Evolutionary conservation across 805 yeast genomes (phyloP), one percentile per base, ranked within the genome.

Genomic region (Candida anglica): DNA sequence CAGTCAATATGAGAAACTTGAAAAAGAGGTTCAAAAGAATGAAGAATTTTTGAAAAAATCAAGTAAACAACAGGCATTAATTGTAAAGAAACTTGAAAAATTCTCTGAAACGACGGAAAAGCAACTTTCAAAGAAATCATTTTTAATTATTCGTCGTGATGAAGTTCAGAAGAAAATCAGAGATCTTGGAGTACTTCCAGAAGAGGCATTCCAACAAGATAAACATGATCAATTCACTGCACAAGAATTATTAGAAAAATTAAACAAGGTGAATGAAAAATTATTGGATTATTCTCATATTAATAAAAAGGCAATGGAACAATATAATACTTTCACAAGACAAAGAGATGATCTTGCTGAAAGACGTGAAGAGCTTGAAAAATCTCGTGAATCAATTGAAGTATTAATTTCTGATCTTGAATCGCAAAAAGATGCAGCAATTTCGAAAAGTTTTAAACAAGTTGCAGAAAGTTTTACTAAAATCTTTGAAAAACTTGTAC

Each of bases 251-350:
- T 56, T 85, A 31, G 47, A 55, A 11, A 63, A 70, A 34, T 65
- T 87, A 39, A 78, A 75, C 33, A 58, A 58, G 18, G 72, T 77
- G 5, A 76, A 79, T 27, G 74, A 72, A 22, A 74, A 72, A 19
- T 61, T 91, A 25, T 73, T 76, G 28, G 69, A 75, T 44, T 81
- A 75, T 53, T 73, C 76, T 16, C 94, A 87, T 54, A 84, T 93
- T 32, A 91, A 91, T 60, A 84, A 83, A 53, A 86, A 87, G 50
- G 96, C 98, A 0, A 65, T 84, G 44, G 97, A 89, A 47, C 96
- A 89, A 51, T 86, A 73, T 50, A 61, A 70, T 32, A 78, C 76
- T 26, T 88, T 87, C 52, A 75, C 83, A 14, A 77, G 73, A 38
- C 93, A 89, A 55, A 70, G 83, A 34, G 81, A 76, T 30, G 82